Percentiles rank a stretch among this genome's conserved stretches.
These are phyloP conservation scores for Paramarasmius palmivorus DNA, from an alignment of 1,284 basidiomycete species.

Conservation along the genomic window DNA sequence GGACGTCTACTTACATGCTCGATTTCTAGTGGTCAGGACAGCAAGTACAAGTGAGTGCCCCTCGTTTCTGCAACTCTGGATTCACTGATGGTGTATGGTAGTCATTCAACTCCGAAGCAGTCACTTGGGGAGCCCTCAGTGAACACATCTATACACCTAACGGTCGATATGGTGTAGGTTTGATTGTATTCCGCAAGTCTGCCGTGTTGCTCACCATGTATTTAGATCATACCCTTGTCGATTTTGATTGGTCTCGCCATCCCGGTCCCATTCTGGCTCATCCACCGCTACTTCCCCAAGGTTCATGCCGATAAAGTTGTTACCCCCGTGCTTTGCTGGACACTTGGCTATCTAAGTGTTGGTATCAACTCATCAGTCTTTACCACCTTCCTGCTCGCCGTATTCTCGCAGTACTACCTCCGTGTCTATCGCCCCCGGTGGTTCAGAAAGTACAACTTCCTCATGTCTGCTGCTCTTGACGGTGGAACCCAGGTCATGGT, in stretches of 20 bases:
- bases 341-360: conserved; percentile 15
- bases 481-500: conserved; percentile 53
- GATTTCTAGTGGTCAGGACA: conserved; percentile 49
- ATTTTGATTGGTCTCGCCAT: conserved; percentile 52
- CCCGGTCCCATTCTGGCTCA: conserved; percentile 55
- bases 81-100: conserved; percentile 1
- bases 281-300: conserved; percentile 49
- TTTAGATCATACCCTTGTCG: conserved; percentile 49
- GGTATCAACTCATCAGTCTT: conserved; percentile 57
- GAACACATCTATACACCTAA: conserved; percentile 50
- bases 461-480: conserved; percentile 66
- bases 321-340: conserved; percentile 46
- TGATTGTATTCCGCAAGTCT: not conserved
- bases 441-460: conserved; percentile 69
- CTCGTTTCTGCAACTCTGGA: not conserved
- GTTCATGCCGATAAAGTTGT: conserved; percentile 46
- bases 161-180: conserved; percentile 44
- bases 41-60: conserved; percentile 40
- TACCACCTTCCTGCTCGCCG: conserved; percentile 52
- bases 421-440: conserved; percentile 56
- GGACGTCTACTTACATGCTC: conserved; percentile 3
- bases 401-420: conserved; percentile 61
- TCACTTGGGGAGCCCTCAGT: conserved; percentile 61
- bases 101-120: conserved; percentile 44
- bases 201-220: conserved; percentile 18